Conservation (phyloP, 2,329 filamentous ascomycete genomes). For the Botrytis hyacinthi region DNA sequence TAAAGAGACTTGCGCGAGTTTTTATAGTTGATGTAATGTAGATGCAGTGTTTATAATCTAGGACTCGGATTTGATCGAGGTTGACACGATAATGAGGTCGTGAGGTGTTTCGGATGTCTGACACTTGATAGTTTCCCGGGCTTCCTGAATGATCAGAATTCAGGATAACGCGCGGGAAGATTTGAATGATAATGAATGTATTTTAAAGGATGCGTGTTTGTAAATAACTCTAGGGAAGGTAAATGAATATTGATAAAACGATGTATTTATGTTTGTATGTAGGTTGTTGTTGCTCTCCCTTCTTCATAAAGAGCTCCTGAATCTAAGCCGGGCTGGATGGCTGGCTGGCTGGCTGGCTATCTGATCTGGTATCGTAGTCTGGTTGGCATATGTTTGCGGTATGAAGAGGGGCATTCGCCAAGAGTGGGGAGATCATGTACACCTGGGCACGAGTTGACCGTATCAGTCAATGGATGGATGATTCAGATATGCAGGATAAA, state of each 20-base stretch:
- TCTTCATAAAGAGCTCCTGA: slow-evolving; percentile 20
- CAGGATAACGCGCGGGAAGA: slow-evolving; percentile 31
- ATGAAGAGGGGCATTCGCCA: slow-evolving; percentile 16
- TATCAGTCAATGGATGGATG: background rate
- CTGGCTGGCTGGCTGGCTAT: background rate
- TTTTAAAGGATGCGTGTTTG: background rate
- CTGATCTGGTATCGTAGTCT: slow-evolving; percentile 1
- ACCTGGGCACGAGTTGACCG: background rate
- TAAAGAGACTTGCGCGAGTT: background rate
- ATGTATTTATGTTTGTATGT: slow-evolving; percentile 17
- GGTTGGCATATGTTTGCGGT: slow-evolving; percentile 14
- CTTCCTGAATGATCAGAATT: slow-evolving; percentile 32
- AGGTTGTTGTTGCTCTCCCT: slow-evolving; percentile 15
- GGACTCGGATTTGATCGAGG: slow-evolving; percentile 17
- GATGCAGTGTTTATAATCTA: slow-evolving; percentile 15
- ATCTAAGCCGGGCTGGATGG: slow-evolving; percentile 7
- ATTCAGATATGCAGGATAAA: slow-evolving; percentile 2
- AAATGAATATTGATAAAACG: background rate
- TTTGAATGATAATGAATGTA: slow-evolving; percentile 4
- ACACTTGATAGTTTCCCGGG: slow-evolving; percentile 25
- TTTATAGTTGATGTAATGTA: background rate
- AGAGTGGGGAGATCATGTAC: slow-evolving; percentile 18
- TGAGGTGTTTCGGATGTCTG: slow-evolving; percentile 13
- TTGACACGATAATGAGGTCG: slow-evolving; percentile 20
- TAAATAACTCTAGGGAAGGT: background rate